Evolutionary conservation across 352 stramenopile genomes (phyloP).

Genomic region (Saprolegnia diclina): DNA sequence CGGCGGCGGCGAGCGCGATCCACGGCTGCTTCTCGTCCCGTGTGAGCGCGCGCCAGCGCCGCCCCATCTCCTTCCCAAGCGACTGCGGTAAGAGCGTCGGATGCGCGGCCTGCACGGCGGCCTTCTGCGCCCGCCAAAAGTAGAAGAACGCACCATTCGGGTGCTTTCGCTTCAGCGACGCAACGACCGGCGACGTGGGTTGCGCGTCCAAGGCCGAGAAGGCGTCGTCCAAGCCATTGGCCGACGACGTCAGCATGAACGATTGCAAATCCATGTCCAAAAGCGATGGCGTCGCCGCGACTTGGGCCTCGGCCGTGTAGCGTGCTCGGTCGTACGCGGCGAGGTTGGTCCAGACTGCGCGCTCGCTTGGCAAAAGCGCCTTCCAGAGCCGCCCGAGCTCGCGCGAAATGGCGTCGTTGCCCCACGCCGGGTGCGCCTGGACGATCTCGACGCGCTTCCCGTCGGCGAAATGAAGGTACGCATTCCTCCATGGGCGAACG

Average conservation of each 20-base stretch:
- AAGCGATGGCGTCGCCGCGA: no score
- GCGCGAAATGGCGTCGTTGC: slow-evolving; percentile 41
- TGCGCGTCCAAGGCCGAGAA: no score
- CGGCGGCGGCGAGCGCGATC: background rate
- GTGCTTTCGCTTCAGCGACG: background rate
- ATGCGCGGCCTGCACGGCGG: background rate
- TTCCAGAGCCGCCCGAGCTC: slow-evolving; percentile 55
- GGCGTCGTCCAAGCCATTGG: no score
- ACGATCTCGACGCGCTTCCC: slow-evolving; percentile 35
- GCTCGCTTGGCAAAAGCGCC: slow-evolving; percentile 35
- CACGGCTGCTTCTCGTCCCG: slow-evolving; percentile 2
- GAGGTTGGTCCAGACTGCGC: slow-evolving; percentile 47
- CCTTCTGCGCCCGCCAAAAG: slow-evolving; percentile 1
- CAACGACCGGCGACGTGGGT: background rate
- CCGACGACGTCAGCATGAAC: no score
- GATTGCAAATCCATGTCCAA: no score
- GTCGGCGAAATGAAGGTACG: slow-evolving; percentile 48
- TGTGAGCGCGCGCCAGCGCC: background rate
- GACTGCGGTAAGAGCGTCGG: background rate
- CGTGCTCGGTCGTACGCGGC: slow-evolving; percentile 55
- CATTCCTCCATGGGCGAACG: slow-evolving; percentile 33
- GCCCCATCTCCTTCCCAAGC: background rate
- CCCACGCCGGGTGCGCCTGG: slow-evolving; percentile 37
- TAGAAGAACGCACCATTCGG: slow-evolving; percentile 3
- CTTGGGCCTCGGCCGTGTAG: slow-evolving; percentile 21